Evolutionary conservation across 73 alveolate species (phyloP).

Genomic region (Paramecium biaurelia): DNA sequence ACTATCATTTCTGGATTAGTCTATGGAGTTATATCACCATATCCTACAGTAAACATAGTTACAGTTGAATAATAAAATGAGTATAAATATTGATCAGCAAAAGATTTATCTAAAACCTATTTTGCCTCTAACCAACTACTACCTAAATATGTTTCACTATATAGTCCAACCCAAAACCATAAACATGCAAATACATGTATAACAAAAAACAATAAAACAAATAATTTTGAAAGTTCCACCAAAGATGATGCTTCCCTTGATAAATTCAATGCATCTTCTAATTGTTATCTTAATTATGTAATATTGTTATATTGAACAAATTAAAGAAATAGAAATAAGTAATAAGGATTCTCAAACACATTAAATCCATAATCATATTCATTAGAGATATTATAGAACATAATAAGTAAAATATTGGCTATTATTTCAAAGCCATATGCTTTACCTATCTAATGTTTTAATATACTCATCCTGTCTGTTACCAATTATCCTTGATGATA

Average conservation of each 20-base stretch:
- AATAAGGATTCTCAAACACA: not conserved
- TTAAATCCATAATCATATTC: not conserved
- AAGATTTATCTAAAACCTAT: not conserved
- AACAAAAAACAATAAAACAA: slow-evolving; percentile 21
- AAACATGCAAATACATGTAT: slow-evolving; percentile 55
- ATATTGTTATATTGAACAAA: slow-evolving; percentile 22
- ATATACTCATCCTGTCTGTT: not conserved
- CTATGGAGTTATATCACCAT: slow-evolving; percentile 57
- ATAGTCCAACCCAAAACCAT: slow-evolving; percentile 43
- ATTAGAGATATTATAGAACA: not conserved
- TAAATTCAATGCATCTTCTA: slow-evolving; percentile 21
- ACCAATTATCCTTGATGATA: slow-evolving; percentile 8
- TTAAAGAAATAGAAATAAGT: not conserved
- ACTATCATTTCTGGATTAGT: slow-evolving; percentile 35
- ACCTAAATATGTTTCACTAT: not conserved
- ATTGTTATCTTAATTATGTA: not conserved
- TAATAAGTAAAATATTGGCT: not conserved
- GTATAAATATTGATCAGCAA: slow-evolving; percentile 43
- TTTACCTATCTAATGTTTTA: not conserved
- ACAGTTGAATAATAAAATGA: slow-evolving; percentile 58
- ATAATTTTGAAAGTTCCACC: slow-evolving; percentile 12
- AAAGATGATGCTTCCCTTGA: slow-evolving; percentile 10
- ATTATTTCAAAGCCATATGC: slow-evolving; percentile 21
- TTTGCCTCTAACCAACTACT: slow-evolving; percentile 6
- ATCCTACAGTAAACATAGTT: slow-evolving; percentile 62